These are phyloP conservation scores for Linum trigynum DNA, from an alignment of 345 rosid species.

Conservation along the genomic window DNA sequence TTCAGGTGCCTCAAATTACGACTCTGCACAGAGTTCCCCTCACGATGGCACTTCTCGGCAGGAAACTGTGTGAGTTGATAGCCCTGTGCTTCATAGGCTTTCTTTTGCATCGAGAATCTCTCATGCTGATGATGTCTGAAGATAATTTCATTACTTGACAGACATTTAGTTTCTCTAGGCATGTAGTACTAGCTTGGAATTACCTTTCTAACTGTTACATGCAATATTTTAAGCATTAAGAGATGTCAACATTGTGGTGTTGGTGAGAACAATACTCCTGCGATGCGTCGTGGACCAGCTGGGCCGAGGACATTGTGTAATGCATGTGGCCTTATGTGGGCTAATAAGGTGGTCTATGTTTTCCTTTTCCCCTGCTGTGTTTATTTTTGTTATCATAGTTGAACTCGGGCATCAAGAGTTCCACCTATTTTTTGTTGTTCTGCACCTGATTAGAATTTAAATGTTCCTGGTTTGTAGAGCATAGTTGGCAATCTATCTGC, in stretches of 20 bases:
- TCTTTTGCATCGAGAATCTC: slow-evolving; percentile 3
- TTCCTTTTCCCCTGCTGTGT: background rate
- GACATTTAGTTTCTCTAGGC: background rate
- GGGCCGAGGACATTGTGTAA: slow-evolving; percentile 78
- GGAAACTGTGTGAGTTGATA: slow-evolving; percentile 56
- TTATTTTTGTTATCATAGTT: too few relatives aligned
- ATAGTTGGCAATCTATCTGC: too few relatives aligned
- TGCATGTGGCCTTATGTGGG: slow-evolving; percentile 90
- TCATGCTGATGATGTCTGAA: slow-evolving; percentile 1
- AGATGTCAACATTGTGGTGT: slow-evolving; percentile 71
- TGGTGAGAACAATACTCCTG: slow-evolving; percentile 58
- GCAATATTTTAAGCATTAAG: slow-evolving; percentile 28
- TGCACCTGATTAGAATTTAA: background rate
- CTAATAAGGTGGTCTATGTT: slow-evolving; percentile 48
- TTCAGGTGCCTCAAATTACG: slow-evolving; percentile 41
- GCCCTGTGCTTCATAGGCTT: slow-evolving; percentile 5
- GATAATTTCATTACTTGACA: background rate
- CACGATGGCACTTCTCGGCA: slow-evolving; percentile 14
- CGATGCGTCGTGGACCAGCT: slow-evolving; percentile 83
- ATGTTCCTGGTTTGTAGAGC: background rate
- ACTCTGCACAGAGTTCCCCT: slow-evolving; percentile 35
- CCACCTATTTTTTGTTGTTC: too few relatives aligned
- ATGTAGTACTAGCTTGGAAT: background rate
- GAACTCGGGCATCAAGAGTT: too few relatives aligned
- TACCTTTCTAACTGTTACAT: slow-evolving; percentile 5